Evolutionary conservation across 495 filamentous ascomycete species (phyloP).

Genomic region (Aspergillus campestris): DNA sequence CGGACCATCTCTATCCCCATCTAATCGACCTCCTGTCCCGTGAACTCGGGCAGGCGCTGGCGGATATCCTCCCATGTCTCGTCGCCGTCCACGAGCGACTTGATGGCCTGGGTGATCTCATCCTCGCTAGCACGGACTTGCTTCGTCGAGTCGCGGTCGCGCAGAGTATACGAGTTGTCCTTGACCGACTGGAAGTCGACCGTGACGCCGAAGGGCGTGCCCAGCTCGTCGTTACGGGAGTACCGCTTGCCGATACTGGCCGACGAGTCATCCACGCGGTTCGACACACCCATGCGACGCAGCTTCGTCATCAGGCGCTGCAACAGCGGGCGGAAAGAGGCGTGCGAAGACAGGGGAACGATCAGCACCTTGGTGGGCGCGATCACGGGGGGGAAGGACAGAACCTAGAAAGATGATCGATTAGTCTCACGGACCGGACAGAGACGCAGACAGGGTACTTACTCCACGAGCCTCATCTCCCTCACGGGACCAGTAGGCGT

Average conservation of each 20-base stretch:
- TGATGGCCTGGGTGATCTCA: constrained; percentile 55
- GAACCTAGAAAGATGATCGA: constrained; percentile 36
- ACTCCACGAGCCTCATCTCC: constrained; percentile 58
- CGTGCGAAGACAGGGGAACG: constrained; percentile 53
- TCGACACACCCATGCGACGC: constrained; percentile 50
- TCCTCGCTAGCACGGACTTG: constrained; percentile 60
- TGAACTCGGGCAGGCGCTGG: constrained; percentile 55
- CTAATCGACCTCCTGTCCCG: constrained; percentile 58
- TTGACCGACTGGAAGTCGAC: constrained; percentile 63
- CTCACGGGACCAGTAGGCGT: constrained; percentile 66
- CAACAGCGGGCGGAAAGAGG: constrained; percentile 49
- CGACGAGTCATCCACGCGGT: constrained; percentile 56
- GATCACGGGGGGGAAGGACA: constrained; percentile 57
- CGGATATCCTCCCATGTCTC: constrained; percentile 59
- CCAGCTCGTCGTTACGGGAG: constrained; percentile 59
- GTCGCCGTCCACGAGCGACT: constrained; percentile 49
- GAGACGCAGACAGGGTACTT: constrained; percentile 19
- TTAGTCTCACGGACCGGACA: neutral
- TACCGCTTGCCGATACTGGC: constrained; percentile 65
- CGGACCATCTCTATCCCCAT: neutral
- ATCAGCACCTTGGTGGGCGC: constrained; percentile 65
- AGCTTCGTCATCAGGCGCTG: constrained; percentile 43
- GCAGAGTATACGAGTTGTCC: constrained; percentile 58
- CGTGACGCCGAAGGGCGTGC: constrained; percentile 58
- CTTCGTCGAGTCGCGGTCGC: constrained; percentile 58